phyloP scores from a whole-genome alignment of 306 rosid species.

The Prinsepia uniflora region DNA sequence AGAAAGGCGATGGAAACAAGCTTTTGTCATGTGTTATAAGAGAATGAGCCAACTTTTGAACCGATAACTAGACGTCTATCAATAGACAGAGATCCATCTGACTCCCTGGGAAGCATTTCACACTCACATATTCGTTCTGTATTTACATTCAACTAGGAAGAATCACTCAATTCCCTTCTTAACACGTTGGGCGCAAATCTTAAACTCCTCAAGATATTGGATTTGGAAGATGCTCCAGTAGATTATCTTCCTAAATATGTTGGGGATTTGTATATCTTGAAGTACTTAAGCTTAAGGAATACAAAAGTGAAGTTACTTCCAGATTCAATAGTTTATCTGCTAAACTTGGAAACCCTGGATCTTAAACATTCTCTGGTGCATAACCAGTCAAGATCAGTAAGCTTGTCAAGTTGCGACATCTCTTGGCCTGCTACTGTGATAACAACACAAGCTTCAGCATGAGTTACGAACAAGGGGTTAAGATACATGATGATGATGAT shows the following conservation, averaged over 20 bases:
- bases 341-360: constrained; percentile 20
- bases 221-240: constrained; percentile 19
- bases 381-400: constrained; percentile 2
- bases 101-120: no score
- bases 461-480: not conserved
- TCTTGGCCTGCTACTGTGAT: not conserved
- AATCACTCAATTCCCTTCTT: not conserved
- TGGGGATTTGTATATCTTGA: constrained; percentile 7
- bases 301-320: constrained; percentile 23
- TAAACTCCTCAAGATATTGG: constrained; percentile 17
- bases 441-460: fast-evolving
- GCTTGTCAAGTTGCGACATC: constrained; percentile 6
- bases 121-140: constrained; percentile 1
- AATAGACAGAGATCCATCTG: not conserved
- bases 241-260: not conserved
- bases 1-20: not conserved
- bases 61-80: constrained; percentile 11
- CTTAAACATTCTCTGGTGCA: constrained; percentile 2
- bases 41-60: no score
- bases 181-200: not conserved
- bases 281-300: constrained; percentile 12
- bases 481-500: not conserved
- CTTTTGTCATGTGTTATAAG: not conserved
- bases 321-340: constrained; percentile 16
- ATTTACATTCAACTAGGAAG: not conserved